Evolutionary conservation across 2,329 filamentous ascomycete genomes (phyloP).

Genomic region (Allantophomopsis lycopodina): DNA sequence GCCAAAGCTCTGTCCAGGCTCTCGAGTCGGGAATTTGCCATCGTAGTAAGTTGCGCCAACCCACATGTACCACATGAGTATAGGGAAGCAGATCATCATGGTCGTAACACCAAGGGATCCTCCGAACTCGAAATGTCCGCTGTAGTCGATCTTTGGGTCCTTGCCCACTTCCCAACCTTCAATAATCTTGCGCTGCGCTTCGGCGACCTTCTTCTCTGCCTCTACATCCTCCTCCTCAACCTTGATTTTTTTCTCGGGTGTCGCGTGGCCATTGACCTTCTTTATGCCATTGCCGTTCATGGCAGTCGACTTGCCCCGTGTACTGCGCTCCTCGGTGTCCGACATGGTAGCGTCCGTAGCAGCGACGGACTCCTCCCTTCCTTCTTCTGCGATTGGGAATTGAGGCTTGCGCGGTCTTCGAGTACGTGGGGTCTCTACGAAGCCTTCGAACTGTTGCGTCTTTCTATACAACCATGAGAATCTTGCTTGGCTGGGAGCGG

Average conservation of each 20-base stretch:
- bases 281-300: constrained; percentile 2
- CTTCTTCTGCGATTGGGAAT: constrained; percentile 14
- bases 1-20: constrained; percentile 46
- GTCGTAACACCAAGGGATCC: constrained; percentile 64
- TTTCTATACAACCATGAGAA: constrained; percentile 25
- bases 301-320: neutral
- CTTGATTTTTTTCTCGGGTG: constrained; percentile 1
- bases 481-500: neutral
- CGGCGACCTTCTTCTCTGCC: constrained; percentile 2
- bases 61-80: constrained; percentile 99
- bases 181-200: constrained; percentile 12
- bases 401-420: constrained; percentile 24
- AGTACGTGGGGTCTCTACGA: constrained; percentile 33
- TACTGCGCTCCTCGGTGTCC: constrained; percentile 3
- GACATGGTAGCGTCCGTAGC: constrained; percentile 15
- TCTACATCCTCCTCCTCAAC: too few relatives aligned
- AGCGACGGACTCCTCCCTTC: constrained; percentile 16
- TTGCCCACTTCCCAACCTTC: constrained; percentile 46
- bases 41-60: constrained; percentile 87
- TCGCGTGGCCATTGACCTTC: constrained; percentile 2
- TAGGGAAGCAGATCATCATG: constrained; percentile 90
- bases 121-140: constrained; percentile 68
- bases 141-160: constrained; percentile 50
- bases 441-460: constrained; percentile 29
- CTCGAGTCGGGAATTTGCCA: constrained; percentile 61